Base-by-base conservation (phyloP, 441 rosid genomes). In the Lepidium campestre region DNA sequence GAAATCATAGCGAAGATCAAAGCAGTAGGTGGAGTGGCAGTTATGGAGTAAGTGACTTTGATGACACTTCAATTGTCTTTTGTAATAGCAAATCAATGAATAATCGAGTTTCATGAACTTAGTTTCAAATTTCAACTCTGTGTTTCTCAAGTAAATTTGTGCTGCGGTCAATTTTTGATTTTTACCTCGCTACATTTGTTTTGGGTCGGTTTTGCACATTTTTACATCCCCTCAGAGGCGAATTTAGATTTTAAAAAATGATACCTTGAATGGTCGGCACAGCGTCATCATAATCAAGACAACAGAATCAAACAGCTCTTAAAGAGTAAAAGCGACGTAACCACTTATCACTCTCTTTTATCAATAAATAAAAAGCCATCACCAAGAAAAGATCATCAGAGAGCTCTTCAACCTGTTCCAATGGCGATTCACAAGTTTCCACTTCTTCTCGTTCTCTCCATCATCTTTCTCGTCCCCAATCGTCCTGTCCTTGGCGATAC, bases 1-100 rank as follows among this genome's bases (percentile, higher is more conserved):
- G 78, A 42, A 20, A 82, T 84, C 23, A 71, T 84, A 39, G 84
- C 75, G 48, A 89, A 87, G 78, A 79, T 86, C 47, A 83, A 80
- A 74, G 84, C 89, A 54, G 89, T 73, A 10, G 93, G 91, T 40
- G 91, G 87, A 58, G 75, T 79, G 45, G 91, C 87, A 15, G 80
- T 81, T 13, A 85, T 87, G 86, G 89, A 85, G 78, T 84, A 73
- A 82, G 69, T 57, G 23, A 36, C 8, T 42, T 34, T 12, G 25
- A 48, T 14, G 19, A 48, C 4, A 10, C 50, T 47, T 56, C 3
- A 1, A 42, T 42, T 10, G 31, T 32, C 18, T 19, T 4, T 52
- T 67, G 68, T 67, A 67, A 67, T 73, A 61, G 67, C 39, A 59
- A 19, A 14, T 50, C 71, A 57, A 17, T 56, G 39, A 11, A 34